Conservation (phyloP, 1,284 basidiomycete genomes). For the Papiliotrema laurentii region DNA sequence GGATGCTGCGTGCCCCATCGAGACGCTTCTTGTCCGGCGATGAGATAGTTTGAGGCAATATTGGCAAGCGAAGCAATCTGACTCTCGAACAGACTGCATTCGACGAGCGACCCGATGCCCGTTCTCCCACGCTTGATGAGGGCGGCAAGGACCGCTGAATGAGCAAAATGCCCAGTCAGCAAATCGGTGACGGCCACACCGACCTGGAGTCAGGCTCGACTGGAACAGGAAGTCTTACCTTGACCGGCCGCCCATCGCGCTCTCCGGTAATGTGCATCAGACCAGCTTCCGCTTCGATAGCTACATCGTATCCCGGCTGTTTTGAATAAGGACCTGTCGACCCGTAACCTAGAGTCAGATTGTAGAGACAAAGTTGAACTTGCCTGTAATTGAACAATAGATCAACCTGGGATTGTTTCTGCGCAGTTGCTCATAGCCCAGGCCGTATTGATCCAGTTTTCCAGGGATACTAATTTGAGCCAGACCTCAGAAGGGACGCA, state of each 20-base stretch:
- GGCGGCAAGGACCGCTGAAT: constrained; percentile 88
- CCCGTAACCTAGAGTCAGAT: constrained; percentile 66
- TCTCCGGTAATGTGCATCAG: constrained; percentile 96
- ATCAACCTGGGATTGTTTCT: constrained; percentile 76
- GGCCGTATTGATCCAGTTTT: constrained; percentile 76
- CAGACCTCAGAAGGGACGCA: neutral
- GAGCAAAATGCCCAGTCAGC: constrained; percentile 71
- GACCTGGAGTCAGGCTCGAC: constrained; percentile 49
- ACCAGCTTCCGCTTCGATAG: constrained; percentile 86
- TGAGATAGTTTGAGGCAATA: constrained; percentile 89
- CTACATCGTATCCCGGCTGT: constrained; percentile 84
- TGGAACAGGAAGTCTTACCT: constrained; percentile 46
- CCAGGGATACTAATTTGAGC: constrained; percentile 53
- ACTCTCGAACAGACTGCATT: constrained; percentile 80
- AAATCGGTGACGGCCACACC: constrained; percentile 88
- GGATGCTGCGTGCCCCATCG: constrained; percentile 86
- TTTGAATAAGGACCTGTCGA: constrained; percentile 83
- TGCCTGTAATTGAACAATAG: constrained; percentile 86
- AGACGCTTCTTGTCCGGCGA: constrained; percentile 77
- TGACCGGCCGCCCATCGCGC: constrained; percentile 77
- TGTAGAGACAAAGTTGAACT: constrained; percentile 15
- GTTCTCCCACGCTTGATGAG: constrained; percentile 76
- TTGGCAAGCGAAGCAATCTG: constrained; percentile 89
- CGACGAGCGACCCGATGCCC: constrained; percentile 83
- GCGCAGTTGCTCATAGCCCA: constrained; percentile 79